Percentiles rank a stretch among this genome's conserved stretches.
Conservation (phyloP, 768 basidiomycete genomes). For the Lactarius deliciosus region DNA sequence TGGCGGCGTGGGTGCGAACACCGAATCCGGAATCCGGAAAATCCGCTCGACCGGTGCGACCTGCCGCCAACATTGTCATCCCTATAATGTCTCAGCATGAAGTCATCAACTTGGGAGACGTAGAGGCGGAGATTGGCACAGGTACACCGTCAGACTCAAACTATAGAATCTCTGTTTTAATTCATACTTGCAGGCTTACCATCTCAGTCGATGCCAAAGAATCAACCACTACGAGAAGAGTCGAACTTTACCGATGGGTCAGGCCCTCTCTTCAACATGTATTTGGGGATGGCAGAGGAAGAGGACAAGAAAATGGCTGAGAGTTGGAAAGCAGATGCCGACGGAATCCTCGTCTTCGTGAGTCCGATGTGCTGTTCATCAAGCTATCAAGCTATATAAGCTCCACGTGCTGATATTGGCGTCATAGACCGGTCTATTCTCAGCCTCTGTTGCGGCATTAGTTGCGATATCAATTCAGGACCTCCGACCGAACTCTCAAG, state of each 20-base stretch:
- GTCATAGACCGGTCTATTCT: neutral
- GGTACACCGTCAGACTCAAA: neutral
- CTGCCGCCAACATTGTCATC: too few relatives aligned
- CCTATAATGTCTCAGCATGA: neutral
- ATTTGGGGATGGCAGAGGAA: neutral
- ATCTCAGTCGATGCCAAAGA: neutral
- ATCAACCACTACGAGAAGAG: neutral
- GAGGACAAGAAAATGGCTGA: neutral
- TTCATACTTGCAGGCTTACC: neutral
- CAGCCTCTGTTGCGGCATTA: neutral
- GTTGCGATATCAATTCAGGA: neutral
- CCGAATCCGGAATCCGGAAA: neutral
- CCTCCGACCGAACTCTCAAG: conserved; percentile 5
- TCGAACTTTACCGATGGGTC: neutral
- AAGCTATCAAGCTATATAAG: too few relatives aligned
- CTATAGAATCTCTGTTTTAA: neutral
- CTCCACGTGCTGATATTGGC: neutral
- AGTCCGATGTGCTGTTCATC: neutral
- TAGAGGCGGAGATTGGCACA: neutral
- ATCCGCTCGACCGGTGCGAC: too few relatives aligned
- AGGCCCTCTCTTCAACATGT: neutral
- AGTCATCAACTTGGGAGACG: neutral
- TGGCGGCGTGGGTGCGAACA: neutral
- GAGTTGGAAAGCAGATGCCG: neutral
- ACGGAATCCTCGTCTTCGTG: neutral